A percentile compares a stretch with the other conserved stretches of the same genome.
These are phyloP conservation scores for Rhodotorula babjevae DNA, from an alignment of 768 basidiomycete genomes.

Conservation along the genomic window DNA sequence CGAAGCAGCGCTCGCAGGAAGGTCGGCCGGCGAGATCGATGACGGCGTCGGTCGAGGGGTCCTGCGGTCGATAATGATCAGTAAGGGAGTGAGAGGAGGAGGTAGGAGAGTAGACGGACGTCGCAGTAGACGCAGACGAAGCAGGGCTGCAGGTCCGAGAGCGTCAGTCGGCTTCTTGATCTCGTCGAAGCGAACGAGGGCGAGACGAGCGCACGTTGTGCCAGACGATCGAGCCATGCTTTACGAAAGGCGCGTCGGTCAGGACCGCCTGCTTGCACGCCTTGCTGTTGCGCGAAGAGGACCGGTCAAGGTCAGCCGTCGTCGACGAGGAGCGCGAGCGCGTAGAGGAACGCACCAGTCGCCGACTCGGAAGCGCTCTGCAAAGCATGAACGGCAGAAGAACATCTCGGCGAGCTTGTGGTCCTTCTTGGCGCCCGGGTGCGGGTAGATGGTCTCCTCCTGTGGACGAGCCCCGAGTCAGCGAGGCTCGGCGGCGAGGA, in stretches of 20 bases:
- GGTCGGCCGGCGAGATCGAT: constrained; percentile 31
- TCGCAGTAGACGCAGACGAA: constrained; percentile 29
- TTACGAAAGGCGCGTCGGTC: constrained; percentile 25
- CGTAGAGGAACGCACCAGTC: constrained; percentile 9
- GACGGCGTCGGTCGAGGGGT: constrained; percentile 3
- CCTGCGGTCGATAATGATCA: background rate
- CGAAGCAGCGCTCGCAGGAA: constrained; percentile 34
- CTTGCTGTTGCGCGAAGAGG: constrained; percentile 12
- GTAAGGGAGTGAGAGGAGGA: background rate
- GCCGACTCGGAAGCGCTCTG: constrained; percentile 23
- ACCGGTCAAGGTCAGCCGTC: too few relatives aligned
- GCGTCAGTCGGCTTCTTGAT: background rate
- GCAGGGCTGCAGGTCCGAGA: constrained; percentile 1
- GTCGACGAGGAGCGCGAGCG: background rate
- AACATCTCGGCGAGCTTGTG: constrained; percentile 3
- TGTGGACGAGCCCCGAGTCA: background rate
- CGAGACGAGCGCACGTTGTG: constrained; percentile 8
- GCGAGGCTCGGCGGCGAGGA: too few relatives aligned
- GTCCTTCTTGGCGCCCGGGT: constrained; percentile 19
- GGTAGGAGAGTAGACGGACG: background rate
- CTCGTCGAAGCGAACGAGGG: background rate
- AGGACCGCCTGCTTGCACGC: constrained; percentile 30
- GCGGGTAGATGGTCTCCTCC: constrained; percentile 36
- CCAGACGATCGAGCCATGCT: constrained; percentile 22
- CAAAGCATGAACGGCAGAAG: constrained; percentile 34